A percentile compares a stretch with the other conserved stretches of the same genome.
Evolutionary conservation across 495 filamentous ascomycete genomes (phyloP).

Genomic region (Sphaerosporella brunnea): DNA sequence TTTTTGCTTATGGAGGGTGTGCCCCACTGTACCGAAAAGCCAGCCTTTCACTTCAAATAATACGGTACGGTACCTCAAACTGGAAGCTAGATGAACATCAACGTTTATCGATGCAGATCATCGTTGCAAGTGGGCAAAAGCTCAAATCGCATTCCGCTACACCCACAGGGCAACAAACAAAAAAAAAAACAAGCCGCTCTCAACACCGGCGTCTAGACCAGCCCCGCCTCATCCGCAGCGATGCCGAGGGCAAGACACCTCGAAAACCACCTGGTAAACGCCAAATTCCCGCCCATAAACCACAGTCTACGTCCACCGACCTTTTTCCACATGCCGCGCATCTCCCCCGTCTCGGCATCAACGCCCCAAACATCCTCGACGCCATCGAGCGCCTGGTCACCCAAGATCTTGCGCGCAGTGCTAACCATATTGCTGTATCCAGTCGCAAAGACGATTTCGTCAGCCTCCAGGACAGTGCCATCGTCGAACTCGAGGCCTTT

Average conservation of each 20-base stretch:
- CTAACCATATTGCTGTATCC: constrained; percentile 69
- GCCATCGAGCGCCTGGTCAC: constrained; percentile 47
- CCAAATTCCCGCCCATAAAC: constrained; percentile 71
- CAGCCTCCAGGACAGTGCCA: constrained; percentile 48
- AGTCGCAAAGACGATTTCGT: constrained; percentile 70
- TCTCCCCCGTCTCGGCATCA: constrained; percentile 53
- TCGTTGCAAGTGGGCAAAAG: too few relatives aligned
- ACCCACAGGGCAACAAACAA: too few relatives aligned
- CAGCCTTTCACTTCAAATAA: too few relatives aligned
- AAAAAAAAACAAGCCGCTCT: neutral
- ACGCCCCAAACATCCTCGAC: constrained; percentile 61
- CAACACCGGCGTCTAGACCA: neutral
- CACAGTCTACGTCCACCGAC: constrained; percentile 62
- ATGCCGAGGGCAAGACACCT: constrained; percentile 45
- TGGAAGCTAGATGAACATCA: too few relatives aligned
- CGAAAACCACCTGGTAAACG: constrained; percentile 55
- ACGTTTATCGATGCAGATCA: too few relatives aligned
- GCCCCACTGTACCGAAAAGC: too few relatives aligned
- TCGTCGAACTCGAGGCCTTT: constrained; percentile 48
- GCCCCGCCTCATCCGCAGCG: constrained; percentile 23
- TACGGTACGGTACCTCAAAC: too few relatives aligned
- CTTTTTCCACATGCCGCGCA: constrained; percentile 49
- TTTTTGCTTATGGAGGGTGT: too few relatives aligned
- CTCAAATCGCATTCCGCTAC: too few relatives aligned
- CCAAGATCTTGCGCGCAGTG: constrained; percentile 44